Evolutionary conservation across 257 asterid species (phyloP), one percentile per base, ranked within the genome.

Genomic region (Orobanche coerulescens): DNA sequence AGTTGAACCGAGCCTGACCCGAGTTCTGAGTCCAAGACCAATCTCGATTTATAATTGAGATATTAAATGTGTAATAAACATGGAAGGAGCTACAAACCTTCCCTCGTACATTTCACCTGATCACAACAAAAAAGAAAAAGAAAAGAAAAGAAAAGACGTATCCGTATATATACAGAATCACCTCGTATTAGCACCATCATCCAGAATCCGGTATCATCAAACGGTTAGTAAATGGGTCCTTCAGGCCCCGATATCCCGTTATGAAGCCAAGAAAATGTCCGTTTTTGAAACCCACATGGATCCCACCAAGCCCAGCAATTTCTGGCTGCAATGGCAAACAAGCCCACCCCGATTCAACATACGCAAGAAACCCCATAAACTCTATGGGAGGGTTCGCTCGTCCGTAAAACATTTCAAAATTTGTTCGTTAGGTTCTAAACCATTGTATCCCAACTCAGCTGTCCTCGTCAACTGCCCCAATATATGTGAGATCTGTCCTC

Each of bases 391-490:
- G 64, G 48, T 14, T 9, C 24, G 65, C 61, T 68, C 67, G 24
- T 8, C 37, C 47, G 18, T 22, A 26, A 59, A 62, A 55, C 46
- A 71, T 66, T 16, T 60, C 67, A 67, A 75, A 69, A 73, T 33
- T 46, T n/a, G n/a, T n/a, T n/a, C n/a, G n/a, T n/a, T n/a, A 55
- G 5, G 53, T 47, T 47, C 52, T 34, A 53, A 65, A 22, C 50
- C 2, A 6, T 25, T 39, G 3, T 15, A 14, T 13, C 18, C 40
- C 22, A 43, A 64, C 73, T 87, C 82, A 87, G 81, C 82, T 80
- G 67, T 87, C 95, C 58, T 87, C 94, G 11, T 87, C 95, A 48
- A 87, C 66, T 26, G 87, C 73, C 18, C 95, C 95, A 66, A 79
- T 72, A 66, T 84, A 87, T 4, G 89, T 74, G 61, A 87, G 94